phyloP scores from a whole-genome alignment of 148 eudicot species.

The Tetragonia tetragonoides region DNA sequence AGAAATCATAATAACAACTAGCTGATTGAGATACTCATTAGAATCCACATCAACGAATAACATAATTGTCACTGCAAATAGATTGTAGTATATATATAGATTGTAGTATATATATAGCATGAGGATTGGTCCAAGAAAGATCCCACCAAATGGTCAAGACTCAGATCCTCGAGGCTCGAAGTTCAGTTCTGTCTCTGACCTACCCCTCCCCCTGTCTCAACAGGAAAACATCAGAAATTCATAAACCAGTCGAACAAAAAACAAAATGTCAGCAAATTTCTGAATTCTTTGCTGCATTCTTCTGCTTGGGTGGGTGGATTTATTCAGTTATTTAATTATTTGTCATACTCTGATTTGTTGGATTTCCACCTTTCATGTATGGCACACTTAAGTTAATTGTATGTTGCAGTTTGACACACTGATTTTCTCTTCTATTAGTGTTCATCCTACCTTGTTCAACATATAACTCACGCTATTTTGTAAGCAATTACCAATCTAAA shows the following conservation, averaged over 20 bases:
- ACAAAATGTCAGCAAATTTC: not conserved
- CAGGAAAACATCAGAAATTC: not conserved
- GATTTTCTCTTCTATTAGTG: not conserved
- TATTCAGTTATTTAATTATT: not conserved
- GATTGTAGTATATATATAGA: slow-evolving; percentile 1
- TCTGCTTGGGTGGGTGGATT: not conserved
- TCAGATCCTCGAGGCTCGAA: not conserved
- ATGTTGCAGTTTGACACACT: not conserved
- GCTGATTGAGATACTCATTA: not conserved
- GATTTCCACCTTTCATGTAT: not conserved
- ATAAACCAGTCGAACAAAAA: not conserved
- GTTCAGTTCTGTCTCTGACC: no score
- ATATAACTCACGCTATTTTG: not conserved
- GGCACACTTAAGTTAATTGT: not conserved
- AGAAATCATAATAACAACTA: not conserved
- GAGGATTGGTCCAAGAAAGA: slow-evolving; percentile 3
- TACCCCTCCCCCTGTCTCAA: not conserved
- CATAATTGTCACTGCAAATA: not conserved
- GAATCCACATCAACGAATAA: slow-evolving; percentile 1
- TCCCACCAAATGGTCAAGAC: not conserved
- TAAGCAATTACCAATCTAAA: not conserved
- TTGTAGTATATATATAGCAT: not conserved
- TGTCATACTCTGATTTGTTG: not conserved
- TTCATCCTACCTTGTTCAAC: not conserved
- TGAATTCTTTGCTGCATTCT: no score